Evolutionary conservation across 768 basidiomycete species (phyloP), one percentile per base, ranked within the genome.

Genomic region (Lentinula edodes): DNA sequence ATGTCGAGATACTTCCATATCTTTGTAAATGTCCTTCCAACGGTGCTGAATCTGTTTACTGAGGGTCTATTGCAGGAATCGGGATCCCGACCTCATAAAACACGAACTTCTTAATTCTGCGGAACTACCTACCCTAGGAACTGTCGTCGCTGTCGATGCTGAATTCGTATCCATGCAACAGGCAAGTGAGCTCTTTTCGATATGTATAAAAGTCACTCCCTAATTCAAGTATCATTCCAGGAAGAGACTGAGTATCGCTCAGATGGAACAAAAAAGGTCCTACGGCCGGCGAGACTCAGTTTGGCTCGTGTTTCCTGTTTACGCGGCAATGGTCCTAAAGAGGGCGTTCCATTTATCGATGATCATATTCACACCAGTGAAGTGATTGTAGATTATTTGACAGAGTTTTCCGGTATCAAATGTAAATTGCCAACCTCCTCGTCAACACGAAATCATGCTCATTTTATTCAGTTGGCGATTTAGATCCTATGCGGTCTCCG

Each of bases 111-210:
- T 98, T 34, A 74, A 76, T 13, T 75, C 76, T 18, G 83, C 87
- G 15, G 97, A 99, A 72, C 73, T 97, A 7, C 95, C 96, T 0
- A 82, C 75, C 60, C 87, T 89, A 5, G 97, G 94, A 12, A 95
- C 90, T 5, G 75, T 96, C 45, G 88, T 99, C 41, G 88, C 96
- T 3, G 98, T 99, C 64, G 97, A 99, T 68, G 95, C 96, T 1
- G 96, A 99, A 69, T 99, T 99, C 69, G 96, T 99, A 23, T 90
- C 88, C 5, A 91, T 99, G 84, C 95, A 98, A 72, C 92, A 95
- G 79, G 93, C 90, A 63, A 52, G 68, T 53, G 36, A 34, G 3
- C 65, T 52, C 42, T 50, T 6, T 36, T 39, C 13, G 13, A 28
- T 18, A 23, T 12, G 5, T 12, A 12, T 9, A 48, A 54, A 28